Conservation (phyloP, 169 alveolate species). For the Eimeria brunetti region DNA sequence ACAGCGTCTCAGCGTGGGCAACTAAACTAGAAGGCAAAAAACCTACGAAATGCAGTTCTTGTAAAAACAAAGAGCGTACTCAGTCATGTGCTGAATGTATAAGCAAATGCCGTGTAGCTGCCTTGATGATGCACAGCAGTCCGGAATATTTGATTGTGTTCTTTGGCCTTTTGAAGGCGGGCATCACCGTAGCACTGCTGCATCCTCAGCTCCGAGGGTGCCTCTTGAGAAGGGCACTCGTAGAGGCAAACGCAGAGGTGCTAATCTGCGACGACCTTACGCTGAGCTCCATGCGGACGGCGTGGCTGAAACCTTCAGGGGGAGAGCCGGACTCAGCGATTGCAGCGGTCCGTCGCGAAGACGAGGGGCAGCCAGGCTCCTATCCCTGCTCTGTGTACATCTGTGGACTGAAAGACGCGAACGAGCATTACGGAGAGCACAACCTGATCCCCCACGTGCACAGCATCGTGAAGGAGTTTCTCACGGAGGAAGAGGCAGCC, state of each 20-base stretch:
- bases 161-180: slow-evolving; percentile 64
- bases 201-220: slow-evolving; percentile 65
- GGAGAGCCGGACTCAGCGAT: background rate
- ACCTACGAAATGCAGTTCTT: background rate
- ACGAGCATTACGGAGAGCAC: slow-evolving; percentile 51
- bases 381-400: slow-evolving; percentile 54
- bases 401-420: slow-evolving; percentile 24
- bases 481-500: slow-evolving; percentile 36
- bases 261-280: slow-evolving; percentile 61
- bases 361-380: slow-evolving; percentile 40
- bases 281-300: slow-evolving; percentile 27
- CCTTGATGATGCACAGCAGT: slow-evolving; percentile 67
- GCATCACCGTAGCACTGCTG: slow-evolving; percentile 37
- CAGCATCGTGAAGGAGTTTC: slow-evolving; percentile 40
- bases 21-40: background rate
- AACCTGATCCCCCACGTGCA: slow-evolving; percentile 69
- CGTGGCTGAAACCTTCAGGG: slow-evolving; percentile 33
- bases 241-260: slow-evolving; percentile 34
- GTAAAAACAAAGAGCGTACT: background rate
- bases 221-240: slow-evolving; percentile 46
- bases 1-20: slow-evolving; percentile 71
- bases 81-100: slow-evolving; percentile 10
- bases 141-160: slow-evolving; percentile 27
- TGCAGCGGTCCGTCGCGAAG: slow-evolving; percentile 6
- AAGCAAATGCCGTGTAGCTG: slow-evolving; percentile 18